Evolutionary conservation across 164 flowering plant species (phyloP), one percentile per base, ranked within the genome.

Genomic region (Umbilicus rupestris): DNA sequence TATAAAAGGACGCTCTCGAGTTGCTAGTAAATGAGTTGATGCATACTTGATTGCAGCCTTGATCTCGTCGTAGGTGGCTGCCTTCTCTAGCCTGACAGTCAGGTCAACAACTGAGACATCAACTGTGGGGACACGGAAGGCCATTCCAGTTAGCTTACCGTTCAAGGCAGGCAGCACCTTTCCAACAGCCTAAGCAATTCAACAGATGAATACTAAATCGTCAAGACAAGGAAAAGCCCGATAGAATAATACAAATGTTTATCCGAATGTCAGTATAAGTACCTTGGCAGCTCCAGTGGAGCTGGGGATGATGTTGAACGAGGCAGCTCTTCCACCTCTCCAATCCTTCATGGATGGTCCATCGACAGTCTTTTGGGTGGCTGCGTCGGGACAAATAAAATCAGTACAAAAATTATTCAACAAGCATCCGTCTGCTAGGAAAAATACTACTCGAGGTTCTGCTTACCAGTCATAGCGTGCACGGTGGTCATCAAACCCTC

Each of bases 241-340:
- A 62, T 24, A 8, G 10, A 62, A 3, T 3, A 29, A 14, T 30
- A 16, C 3, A 60, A 60, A 19, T 22, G 8, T 10, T 62, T 5
- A 5, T 62, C 3, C 15, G 26, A 35, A n/a, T 17, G 22, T 62
- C 24, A 6, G 2, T 24, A 5, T 12, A 29, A 35, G 10, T 68
- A 68, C 70, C 70, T 68, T 68, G 11, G 70, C 70, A 57, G 70
- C 70, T 55, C 70, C 70, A 24, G 70, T 68, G 12, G 63, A 55
- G 64, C 64, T 68, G 60, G 70, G 70, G 19, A 68, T 68, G 64
- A 68, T 68, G 70, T 68, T 68, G 64, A 68, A 68, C 10, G 70
- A 68, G 33, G 70, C 70, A 30, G 70, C 70, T 39, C 70, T 39
- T 57, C 70, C 70, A 68, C 70, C 70, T 68, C 70, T 68, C 70